phyloP scores from a whole-genome alignment of 2,329 filamentous ascomycete genomes.

The Cordyceps tenuipes region DNA sequence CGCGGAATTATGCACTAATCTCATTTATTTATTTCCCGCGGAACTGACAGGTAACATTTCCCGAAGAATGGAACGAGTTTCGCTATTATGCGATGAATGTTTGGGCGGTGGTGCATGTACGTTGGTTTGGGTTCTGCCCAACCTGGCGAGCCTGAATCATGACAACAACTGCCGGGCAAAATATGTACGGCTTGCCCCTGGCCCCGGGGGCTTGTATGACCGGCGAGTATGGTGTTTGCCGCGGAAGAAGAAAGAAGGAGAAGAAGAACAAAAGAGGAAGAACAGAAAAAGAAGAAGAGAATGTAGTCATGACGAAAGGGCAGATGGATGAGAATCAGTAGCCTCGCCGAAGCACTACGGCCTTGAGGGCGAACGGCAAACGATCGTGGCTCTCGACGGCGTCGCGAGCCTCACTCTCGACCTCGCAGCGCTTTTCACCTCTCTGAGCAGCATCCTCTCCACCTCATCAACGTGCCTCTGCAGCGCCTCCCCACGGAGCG shows the following conservation, averaged over 20 bases:
- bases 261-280: neutral
- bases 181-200: neutral
- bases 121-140: neutral
- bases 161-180: neutral
- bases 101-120: neutral
- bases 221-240: neutral
- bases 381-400: neutral
- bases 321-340: neutral
- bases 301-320: neutral
- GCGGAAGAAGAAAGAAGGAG: neutral
- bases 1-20: neutral
- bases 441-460: neutral
- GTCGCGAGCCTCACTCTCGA: slow-evolving; percentile 2
- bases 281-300: neutral
- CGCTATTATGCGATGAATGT: neutral
- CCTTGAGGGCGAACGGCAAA: neutral
- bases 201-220: neutral
- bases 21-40: neutral
- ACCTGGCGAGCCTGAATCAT: neutral
- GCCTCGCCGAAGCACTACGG: neutral
- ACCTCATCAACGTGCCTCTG: neutral
- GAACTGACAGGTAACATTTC: neutral
- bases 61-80: neutral
- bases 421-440: slow-evolving; percentile 6
- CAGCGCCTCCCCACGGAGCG: neutral